Evolutionary conservation across 768 basidiomycete genomes (phyloP), one percentile per base, ranked within the genome.

Genomic region (Termitomyces eurrhizus): DNA sequence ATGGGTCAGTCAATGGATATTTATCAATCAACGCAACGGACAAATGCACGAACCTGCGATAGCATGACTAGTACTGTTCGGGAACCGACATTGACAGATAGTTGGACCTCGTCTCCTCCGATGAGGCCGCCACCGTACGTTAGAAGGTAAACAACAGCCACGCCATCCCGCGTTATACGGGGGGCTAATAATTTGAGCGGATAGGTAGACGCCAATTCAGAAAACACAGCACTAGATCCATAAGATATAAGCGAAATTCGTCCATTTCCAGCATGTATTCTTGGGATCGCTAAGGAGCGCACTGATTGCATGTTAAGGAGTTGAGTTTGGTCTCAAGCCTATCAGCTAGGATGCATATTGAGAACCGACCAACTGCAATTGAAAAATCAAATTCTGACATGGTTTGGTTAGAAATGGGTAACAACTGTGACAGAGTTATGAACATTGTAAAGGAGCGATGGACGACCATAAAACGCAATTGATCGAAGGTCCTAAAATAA

Each of bases 121-220:
- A 98, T 90, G 11, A 98, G 80, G 3, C 95, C 95, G 12, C 95
- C 95, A 0, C 95, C 95, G 66, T 98, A 98, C 39, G 85, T 87
- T 60, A 98, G 71, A 18, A 92, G 77, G 66, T 97, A 98, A 18
- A 85, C 86, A 53, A 91, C 74, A 11, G 84, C 89, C 36, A 92
- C 78, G 5, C 76, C 72, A 35, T 77, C 73, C 42, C 75, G 74
- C 42, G 74, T 63, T 11, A 84, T 73, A 52, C 80, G 80, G 2
- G 93, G 92, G 3, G 93, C 88, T 58, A 95, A 76, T 37, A 97
- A 84, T 71, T 96, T 96, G 66, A 97, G 78, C 9, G 95, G 95
- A 69, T 96, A 97, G 1, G 86, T 80, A 8, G 87, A 90, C 11
- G 87, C 86, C 18, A 95, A 78, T 65, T 91, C 84, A 0, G 88